Base-by-base conservation (phyloP, 768 basidiomycete species). In the Sporobolomyces roseus region DNA sequence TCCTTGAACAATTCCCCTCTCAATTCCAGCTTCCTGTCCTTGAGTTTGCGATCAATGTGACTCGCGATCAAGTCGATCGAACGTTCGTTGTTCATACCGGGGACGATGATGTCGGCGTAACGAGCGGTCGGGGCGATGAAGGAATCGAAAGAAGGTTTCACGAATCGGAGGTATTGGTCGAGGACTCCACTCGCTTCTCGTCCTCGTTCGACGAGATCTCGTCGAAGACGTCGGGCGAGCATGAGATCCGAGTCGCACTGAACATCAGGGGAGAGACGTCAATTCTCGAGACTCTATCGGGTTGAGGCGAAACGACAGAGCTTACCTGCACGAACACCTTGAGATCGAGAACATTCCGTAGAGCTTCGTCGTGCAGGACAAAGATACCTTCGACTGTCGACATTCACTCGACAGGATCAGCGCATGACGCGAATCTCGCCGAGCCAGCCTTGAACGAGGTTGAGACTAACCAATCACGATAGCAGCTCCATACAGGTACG, bases 81-180 rank as follows among this genome's bases (percentile, higher is more conserved):
- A 14, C 94, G 88, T 27, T 84, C 78, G 75, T 98, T 98, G 71
- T 91, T 86, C 4, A 85, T 85, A 4, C 94, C 94, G 2, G 93
- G 93, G n/a, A 99, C 93, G 72, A 97, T 93, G 43, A 99, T 91
- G 76, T 99, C 93, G 3, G 94, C 94, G 77, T 88, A 83, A 50
- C 86, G 84, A 19, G 92, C 84, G 3, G 90, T 89, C 2, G 94
- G 94, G 36, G 85, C 85, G 27, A 99, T 92, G 72, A 93, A 96
- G 78, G 90, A 89, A 78, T 98, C 96, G 74, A 72, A 65, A 12
- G 91, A 86, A 7, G 90, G 91, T 77, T 99, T 99, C 74, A 99
- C 94, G 77, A 87, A 93, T 35, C 92, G 88, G 29, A 97, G 84
- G 76, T 96, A 96, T 79, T 58, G 68, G 16, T 50, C 54, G 59